A percentile compares a stretch with the other conserved stretches of the same genome.
phyloP scores from a whole-genome alignment of 805 yeast species.

The Candida sanyiensis region DNA sequence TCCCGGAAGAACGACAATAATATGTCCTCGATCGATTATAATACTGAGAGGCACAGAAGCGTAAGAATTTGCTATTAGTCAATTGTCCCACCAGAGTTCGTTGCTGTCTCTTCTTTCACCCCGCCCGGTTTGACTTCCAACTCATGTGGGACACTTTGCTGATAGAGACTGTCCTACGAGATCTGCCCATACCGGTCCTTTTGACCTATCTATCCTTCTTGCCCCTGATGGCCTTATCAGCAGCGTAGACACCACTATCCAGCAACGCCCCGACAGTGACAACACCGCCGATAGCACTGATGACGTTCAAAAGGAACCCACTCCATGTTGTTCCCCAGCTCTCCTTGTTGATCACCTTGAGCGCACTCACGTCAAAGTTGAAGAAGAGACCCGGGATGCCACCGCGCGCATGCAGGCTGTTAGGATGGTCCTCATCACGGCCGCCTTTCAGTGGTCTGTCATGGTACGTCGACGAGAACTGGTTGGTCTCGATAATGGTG shows the following conservation, averaged over 20 bases:
- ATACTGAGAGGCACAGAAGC: no score
- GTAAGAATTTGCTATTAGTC: no score
- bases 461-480: constrained; percentile 83
- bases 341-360: constrained; percentile 84
- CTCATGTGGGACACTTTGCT: no score
- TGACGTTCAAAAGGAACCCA: constrained; percentile 72
- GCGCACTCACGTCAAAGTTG: constrained; percentile 86
- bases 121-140: not conserved
- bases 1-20: no score
- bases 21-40: no score
- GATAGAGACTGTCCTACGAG: not conserved
- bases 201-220: constrained; percentile 49
- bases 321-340: constrained; percentile 66
- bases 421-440: constrained; percentile 83
- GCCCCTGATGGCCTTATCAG: constrained; percentile 66
- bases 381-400: constrained; percentile 90
- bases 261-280: constrained; percentile 85
- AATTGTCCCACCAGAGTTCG: no score
- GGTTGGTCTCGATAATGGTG: constrained; percentile 66
- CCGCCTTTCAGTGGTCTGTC: constrained; percentile 86
- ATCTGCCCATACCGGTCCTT: no score
- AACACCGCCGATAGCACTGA: constrained; percentile 90
- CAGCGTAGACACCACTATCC: constrained; percentile 85
- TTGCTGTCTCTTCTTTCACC: no score
- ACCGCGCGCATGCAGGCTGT: constrained; percentile 74